Conservation (phyloP, 768 basidiomycete species). For the Psilocybe azurescens region DNA sequence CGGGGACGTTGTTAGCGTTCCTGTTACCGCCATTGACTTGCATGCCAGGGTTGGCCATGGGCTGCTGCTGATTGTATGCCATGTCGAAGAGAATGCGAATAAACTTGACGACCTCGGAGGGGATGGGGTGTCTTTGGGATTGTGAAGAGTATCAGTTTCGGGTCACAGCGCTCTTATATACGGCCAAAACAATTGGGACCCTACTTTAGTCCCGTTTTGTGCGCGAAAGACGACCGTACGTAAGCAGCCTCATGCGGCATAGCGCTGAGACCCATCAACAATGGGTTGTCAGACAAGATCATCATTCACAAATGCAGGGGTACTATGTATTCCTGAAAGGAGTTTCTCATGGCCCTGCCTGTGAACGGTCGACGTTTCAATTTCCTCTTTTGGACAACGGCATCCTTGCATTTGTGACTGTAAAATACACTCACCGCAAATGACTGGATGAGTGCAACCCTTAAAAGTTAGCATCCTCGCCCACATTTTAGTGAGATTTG, state of each 20-base stretch:
- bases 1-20: constrained; percentile 39
- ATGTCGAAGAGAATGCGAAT: constrained; percentile 4
- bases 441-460: background rate
- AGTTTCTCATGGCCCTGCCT: background rate
- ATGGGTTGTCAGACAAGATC: constrained; percentile 1
- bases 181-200: background rate
- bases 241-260: background rate
- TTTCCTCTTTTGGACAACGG: background rate
- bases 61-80: constrained; percentile 27
- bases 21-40: constrained; percentile 32
- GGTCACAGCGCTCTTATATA: background rate
- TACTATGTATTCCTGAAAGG: background rate
- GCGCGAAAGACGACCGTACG: background rate
- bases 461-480: too few species aligned
- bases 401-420: background rate
- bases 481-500: too few species aligned
- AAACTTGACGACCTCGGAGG: background rate
- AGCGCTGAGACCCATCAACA: background rate
- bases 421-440: background rate
- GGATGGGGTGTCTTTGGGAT: background rate
- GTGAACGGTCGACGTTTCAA: background rate
- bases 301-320: constrained; percentile 6
- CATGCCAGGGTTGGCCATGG: constrained; percentile 29
- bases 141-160: background rate
- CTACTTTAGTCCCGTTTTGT: background rate